Evolutionary conservation across 305 asterid species (phyloP), one percentile per base, ranked within the genome.

Genomic region (Vinca major): DNA sequence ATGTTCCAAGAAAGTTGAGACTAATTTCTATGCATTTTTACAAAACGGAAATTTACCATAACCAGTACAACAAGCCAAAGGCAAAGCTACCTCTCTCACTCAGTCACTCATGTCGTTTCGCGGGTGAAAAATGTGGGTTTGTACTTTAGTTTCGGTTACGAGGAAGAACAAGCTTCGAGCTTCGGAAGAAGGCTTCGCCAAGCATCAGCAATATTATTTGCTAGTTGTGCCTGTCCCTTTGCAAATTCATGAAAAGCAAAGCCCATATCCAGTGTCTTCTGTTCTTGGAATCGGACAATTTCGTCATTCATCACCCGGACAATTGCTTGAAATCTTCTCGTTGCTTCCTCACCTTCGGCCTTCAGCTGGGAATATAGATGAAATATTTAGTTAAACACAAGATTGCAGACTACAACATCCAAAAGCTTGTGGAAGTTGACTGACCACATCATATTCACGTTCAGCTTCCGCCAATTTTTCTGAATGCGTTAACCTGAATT

Each of bases 101-200:
- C 33, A 26, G 33, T 56, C 57, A 16, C 33, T 41, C n/a, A 50
- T 36, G 16, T 33, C 8, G 47, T 26, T 49, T 7, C 55, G 47
- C 20, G 48, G 36, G 4, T 48, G 3, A 26, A 26, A 4, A 21
- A 47, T 7, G 4, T 33, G 10, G 50, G 5, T 41, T 60, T 20
- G 20, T 26, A 12, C 9, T 33, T 55, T 26, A 11, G 19, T 4
- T 55, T 1, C 2, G 3, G 17, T 13, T 72, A 67, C 7, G 73
- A 69, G 41, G 93, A 76, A 70, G 96, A 83, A 80, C 87, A 83
- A 65, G 92, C 85, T 75, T 88, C 97, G 12, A 94, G 88, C 85
- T 86, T 94, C 67, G 96, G 99, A 79, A 94, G 96, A 80, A 94
- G 93, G 77, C 96, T 88, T 66, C 93, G 85, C 99, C 99, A 93